Evolutionary conservation across 306 rosid species (phyloP), one percentile per base, ranked within the genome.

Genomic region (Dalbergia cultrata): DNA sequence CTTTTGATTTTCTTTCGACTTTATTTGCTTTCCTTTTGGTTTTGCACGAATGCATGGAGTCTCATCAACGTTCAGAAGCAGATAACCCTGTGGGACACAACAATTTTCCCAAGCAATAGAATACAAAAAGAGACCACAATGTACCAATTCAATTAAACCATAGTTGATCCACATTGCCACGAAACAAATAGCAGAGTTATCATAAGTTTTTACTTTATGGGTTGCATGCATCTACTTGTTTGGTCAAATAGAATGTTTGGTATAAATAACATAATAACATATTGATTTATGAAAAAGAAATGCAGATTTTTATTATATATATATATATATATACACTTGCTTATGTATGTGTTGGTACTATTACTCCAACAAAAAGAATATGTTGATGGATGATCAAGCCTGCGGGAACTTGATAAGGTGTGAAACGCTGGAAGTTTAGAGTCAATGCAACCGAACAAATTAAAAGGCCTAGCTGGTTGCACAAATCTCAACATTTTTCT

Each of bases 51-150:
- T 83, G 86, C 80, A 82, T 68, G 87, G 75, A 67, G 44, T 77
- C 49, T 77, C 56, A 73, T 82, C 61, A 61, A 37, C 60, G 53
- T 72, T 79, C 50, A 13, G 57, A 50, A 50, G 14, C 57, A 82
- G 80, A 80, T 80, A 77, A 77, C 67, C 37, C 22, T 50, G 81
- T 80, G 86, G 86, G 85, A 39, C 70, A 79, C 58, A 9, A 53
- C 49, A 34, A 69, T 59, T 81, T 68, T 60, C 13, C 76, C 75
- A 60, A 60, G 44, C 87, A 81, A 63, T 84, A 81, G n/a, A 72
- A 87, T 77, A 84, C 90, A 87, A 87, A 87, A 87, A 81, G 89
- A 85, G 49, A 85, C 43, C 75, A 61, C 76, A 22, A 45, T 43
- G 44, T 53, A 60, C 77, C 67, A 39, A 66, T 73, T 12, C 31